Percentiles rank a stretch among this genome's conserved stretches.
These are phyloP conservation scores for Sclerotinia nivalis DNA, from an alignment of 2,329 filamentous ascomycete genomes.

Conservation along the genomic window DNA sequence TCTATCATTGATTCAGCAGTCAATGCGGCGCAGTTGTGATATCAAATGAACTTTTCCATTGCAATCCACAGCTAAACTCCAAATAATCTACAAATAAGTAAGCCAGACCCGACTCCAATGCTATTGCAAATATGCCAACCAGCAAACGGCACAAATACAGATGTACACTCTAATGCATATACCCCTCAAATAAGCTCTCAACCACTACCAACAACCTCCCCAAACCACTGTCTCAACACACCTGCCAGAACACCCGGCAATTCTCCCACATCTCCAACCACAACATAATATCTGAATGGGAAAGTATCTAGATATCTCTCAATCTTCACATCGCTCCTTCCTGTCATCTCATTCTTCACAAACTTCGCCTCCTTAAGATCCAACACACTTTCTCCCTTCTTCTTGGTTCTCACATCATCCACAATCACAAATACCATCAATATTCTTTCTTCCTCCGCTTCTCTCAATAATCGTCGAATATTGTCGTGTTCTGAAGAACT, in stretches of 20 bases:
- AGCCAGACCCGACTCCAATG: neutral
- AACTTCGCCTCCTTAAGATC: slow-evolving; percentile 89
- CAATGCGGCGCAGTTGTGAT: neutral
- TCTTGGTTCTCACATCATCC: slow-evolving; percentile 60
- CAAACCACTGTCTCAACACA: slow-evolving; percentile 94
- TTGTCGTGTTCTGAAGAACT: slow-evolving; percentile 77
- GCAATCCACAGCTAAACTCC: neutral
- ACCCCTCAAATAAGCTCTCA: neutral
- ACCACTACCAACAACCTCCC: slow-evolving; percentile 53
- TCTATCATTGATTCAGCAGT: too few species aligned
- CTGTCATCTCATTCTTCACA: slow-evolving; percentile 59
- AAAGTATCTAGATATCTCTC: slow-evolving; percentile 93
- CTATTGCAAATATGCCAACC: neutral
- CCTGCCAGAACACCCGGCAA: slow-evolving; percentile 85
- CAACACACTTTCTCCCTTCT: slow-evolving; percentile 69
- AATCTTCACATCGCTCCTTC: slow-evolving; percentile 70
- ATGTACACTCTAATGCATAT: neutral
- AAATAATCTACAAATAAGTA: neutral
- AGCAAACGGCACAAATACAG: slow-evolving; percentile 1
- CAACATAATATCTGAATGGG: slow-evolving; percentile 94
- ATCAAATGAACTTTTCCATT: slow-evolving; percentile 8
- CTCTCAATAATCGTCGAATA: slow-evolving; percentile 78
- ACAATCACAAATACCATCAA: slow-evolving; percentile 99
- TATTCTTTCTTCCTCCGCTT: slow-evolving; percentile 89
- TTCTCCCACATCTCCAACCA: slow-evolving; percentile 89